Base-by-base conservation (phyloP, 208 protist species). In the Trypanosoma theileri region DNA sequence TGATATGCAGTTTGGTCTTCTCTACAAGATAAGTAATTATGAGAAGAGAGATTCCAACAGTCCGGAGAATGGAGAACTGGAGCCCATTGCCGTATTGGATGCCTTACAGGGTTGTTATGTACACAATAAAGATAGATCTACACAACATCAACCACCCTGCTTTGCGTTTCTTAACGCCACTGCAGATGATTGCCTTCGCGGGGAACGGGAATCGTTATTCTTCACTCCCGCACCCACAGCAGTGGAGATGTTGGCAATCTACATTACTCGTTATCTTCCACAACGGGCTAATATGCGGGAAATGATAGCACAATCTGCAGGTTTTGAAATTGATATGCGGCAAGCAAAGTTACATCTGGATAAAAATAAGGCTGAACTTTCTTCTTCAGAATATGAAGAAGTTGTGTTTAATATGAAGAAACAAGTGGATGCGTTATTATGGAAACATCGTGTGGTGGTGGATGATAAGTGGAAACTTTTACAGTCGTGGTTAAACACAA, bases 91-190 rank as follows among this genome's bases (percentile, higher is more conserved):
- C 4, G 26, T 59, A 16, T 24, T 59, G 7, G 54, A 59, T 59
- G 26, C 54, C 8, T 59, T 59, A 19, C 55, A 22, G n/a, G 55
- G 55, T 0, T 59, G 16, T 16, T 59, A 59, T 45, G 55, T 59
- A 3, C 9, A 17, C 41, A 9, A 16, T 35, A 11, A 58, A 31
- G 53, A 40, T 31, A 8, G 53, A 58, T 8, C 53, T 3, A 40
- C 16, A 16, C 7, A 35, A 6, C 24, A 26, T 14, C 3, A 35
- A 17, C 53, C 53, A 35, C 26, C 53, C 3, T 55, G 51, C 24
- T 31, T 55, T 1, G 44, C 44, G 10, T 48, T 48, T 48, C 16
- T 48, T 1, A 48, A 48, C 16, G 2, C 44, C 10, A 48, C 44
- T 14, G 10, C 44, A 48, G 9, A 48, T n/a, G 44, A 48, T 48